Percentiles rank a stretch among this genome's conserved stretches.
Conservation (phyloP, 305 asterid species). For the Fraxinus xanthoxyloides region DNA sequence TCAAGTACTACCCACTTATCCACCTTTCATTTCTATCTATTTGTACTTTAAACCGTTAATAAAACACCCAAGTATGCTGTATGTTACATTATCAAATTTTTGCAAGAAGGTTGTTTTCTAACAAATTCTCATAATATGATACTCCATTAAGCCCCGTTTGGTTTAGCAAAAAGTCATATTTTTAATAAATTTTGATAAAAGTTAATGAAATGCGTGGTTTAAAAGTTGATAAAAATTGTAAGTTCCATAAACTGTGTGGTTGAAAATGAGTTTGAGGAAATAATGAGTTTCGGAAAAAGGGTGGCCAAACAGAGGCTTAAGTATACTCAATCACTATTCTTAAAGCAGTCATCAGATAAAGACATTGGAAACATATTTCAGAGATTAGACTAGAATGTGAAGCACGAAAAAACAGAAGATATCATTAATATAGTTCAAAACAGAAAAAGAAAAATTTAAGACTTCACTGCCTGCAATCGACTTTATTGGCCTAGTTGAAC, state of each 20-base stretch:
- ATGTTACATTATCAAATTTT: background rate
- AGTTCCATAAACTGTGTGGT: no score
- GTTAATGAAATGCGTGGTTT: no score
- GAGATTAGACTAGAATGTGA: slow-evolving; percentile 1
- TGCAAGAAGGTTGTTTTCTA: background rate
- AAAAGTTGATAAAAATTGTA: no score
- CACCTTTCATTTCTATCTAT: no score
- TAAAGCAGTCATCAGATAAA: background rate
- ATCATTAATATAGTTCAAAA: background rate
- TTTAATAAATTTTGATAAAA: no score
- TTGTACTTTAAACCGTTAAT: background rate
- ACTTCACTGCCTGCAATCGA: background rate
- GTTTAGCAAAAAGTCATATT: background rate
- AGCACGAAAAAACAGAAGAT: background rate
- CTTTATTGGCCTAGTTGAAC: background rate
- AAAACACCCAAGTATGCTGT: background rate
- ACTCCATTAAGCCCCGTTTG: background rate
- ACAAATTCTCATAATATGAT: background rate
- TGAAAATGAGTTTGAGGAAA: background rate
- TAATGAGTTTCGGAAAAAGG: background rate
- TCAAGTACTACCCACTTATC: background rate
- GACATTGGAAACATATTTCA: background rate
- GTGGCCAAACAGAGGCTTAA: background rate
- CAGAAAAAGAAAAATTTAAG: background rate
- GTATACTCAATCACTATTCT: background rate